Evolutionary conservation across 192 early-diverging fungal species (phyloP), one percentile per base, ranked within the genome.

Genomic region (Coemansia furcata): DNA sequence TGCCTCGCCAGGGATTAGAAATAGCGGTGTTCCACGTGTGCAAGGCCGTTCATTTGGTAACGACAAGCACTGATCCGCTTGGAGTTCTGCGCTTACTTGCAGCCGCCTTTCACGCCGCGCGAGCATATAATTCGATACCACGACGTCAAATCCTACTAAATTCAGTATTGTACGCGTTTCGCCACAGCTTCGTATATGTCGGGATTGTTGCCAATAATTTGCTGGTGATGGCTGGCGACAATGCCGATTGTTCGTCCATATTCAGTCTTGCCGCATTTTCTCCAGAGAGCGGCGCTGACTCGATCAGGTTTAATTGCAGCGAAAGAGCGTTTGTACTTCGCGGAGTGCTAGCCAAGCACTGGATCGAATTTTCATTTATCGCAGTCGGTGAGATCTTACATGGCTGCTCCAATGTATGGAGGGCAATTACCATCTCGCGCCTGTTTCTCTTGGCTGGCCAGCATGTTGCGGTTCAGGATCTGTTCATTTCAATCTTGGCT

Each of bases 371-470:
- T 57, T 57, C 17, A 30, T 33, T 57, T n/a, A 33, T 17, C 4
- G 54, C 54, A 32, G 26, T 10, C 29, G 39, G 15, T 30, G 54
- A 35, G 32, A 33, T 57, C 9, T 33, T 57, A 17, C 62, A 72
- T 15, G 70, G 71, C 1, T 12, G 46, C 8, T 21, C 33, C 11
- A 38, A 66, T 9, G 57, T 60, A 10, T 73, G 76, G 76, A 57
- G 37, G 23, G 21, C 19, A 12, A 30, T 73, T 17, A 30, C 63
- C 10, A n/a, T 66, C 35, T 55, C 32, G 33, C 30, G 29, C 23
- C 42, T 78, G 8, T 78, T 72, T 49, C 60, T 63, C 2, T 42
- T 63, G 32, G 52, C 33, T 0, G 19, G 54, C 54, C 54, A 57
- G 54, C 54, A 33, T 6, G 15, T 30, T 15, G 15, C 61, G 14